Conservation (phyloP, 2,329 filamentous ascomycete genomes). For the Diaporthe longicolla region DNA sequence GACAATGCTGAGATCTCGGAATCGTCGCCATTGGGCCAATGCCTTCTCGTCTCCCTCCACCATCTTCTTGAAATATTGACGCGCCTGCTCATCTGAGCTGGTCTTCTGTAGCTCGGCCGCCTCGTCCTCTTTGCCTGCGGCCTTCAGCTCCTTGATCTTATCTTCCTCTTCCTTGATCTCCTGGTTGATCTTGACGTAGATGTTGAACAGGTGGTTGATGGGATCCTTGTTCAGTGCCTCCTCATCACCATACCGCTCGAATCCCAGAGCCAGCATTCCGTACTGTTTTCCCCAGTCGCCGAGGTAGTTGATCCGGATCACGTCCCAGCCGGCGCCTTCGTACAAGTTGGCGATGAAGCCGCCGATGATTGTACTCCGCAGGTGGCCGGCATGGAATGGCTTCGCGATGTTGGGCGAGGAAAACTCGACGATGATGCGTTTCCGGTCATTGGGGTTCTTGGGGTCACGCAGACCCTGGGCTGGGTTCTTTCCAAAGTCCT, state of each 20-base stretch:
- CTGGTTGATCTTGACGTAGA: constrained; percentile 84
- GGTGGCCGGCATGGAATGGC: constrained; percentile 84
- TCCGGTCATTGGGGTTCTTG: constrained; percentile 71
- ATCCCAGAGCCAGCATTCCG: constrained; percentile 80
- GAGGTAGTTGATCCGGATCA: constrained; percentile 81
- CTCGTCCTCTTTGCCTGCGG: constrained; percentile 65
- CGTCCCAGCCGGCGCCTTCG: constrained; percentile 79
- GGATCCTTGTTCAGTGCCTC: constrained; percentile 79
- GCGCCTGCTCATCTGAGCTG: constrained; percentile 80
- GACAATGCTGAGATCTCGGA: constrained; percentile 76
- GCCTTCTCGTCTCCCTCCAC: constrained; percentile 75
- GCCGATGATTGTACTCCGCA: constrained; percentile 84
- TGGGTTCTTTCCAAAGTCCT: constrained; percentile 75
- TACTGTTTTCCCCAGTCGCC: constrained; percentile 88
- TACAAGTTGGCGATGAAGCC: constrained; percentile 83
- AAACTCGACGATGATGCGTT: constrained; percentile 83
- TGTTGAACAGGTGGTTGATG: constrained; percentile 85
- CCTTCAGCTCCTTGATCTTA: constrained; percentile 69
- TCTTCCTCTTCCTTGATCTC: constrained; percentile 78
- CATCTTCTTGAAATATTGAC: constrained; percentile 79
- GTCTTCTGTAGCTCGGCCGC: constrained; percentile 61
- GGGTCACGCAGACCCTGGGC: constrained; percentile 73
- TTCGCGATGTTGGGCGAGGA: constrained; percentile 90
- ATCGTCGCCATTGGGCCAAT: constrained; percentile 74
- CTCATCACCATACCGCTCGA: constrained; percentile 81